These are phyloP conservation scores for Talaromyces sp. DNA, from an alignment of 2,329 filamentous ascomycete genomes.

Conservation along the genomic window DNA sequence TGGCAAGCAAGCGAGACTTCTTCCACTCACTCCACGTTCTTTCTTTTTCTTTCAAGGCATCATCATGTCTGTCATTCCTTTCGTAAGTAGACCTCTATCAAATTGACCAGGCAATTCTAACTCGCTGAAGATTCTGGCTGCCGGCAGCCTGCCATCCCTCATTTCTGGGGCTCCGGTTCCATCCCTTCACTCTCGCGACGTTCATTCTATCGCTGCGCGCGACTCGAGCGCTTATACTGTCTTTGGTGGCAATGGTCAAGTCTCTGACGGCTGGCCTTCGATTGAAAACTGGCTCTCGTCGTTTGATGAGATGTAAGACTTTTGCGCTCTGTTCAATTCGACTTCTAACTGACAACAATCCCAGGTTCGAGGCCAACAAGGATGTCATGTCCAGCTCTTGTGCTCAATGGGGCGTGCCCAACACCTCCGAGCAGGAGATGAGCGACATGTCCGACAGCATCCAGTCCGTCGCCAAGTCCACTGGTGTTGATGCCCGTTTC, in stretches of 20 bases:
- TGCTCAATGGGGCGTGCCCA: conserved; percentile 3
- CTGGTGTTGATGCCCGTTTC: conserved; percentile 29
- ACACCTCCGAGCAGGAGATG: conserved; percentile 16
- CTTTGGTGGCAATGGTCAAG: conserved; percentile 7
- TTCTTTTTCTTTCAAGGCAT: conserved; percentile 1
- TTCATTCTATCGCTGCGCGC: conserved; percentile 6
- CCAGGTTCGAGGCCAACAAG: conserved; percentile 7
- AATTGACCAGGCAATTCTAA: not conserved
- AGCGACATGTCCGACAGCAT: conserved; percentile 24
- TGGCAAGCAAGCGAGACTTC: conserved; percentile 13
- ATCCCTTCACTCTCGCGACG: conserved; percentile 8
- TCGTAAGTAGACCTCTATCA: not conserved
- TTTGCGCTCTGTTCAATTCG: not conserved
- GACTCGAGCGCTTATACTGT: conserved; percentile 4
- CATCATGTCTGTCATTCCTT: conserved; percentile 12
- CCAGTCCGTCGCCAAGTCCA: conserved; percentile 21
- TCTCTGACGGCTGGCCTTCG: conserved; percentile 24
- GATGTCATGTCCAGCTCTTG: conserved; percentile 4
- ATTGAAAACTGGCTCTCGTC: conserved; percentile 19
- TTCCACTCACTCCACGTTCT: conserved; percentile 10
- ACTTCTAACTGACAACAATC: not conserved
- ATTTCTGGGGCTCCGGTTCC: conserved; percentile 11
- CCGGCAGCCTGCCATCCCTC: conserved; percentile 12
- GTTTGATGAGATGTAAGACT: conserved; percentile 7
- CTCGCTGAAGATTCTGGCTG: conserved; percentile 7